Evolutionary conservation across 306 rosid genomes (phyloP).

Genomic region (Oemleria cerasiformis): DNA sequence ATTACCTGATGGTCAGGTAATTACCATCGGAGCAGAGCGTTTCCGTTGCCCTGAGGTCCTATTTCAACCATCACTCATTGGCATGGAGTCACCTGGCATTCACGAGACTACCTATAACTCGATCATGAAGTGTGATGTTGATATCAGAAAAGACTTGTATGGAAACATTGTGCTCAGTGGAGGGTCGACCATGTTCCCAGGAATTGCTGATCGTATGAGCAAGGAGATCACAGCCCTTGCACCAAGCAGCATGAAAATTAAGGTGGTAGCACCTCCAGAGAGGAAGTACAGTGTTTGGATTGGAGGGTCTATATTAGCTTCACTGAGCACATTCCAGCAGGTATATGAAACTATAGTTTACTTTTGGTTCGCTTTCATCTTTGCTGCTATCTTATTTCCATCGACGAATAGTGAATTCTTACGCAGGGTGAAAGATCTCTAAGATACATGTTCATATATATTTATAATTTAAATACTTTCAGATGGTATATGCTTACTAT

Average conservation of each 20-base stretch:
- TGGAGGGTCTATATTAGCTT: constrained; percentile 45
- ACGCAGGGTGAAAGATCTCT: not conserved
- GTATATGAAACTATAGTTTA: constrained; percentile 8
- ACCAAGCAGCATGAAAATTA: constrained; percentile 42
- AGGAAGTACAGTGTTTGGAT: constrained; percentile 47
- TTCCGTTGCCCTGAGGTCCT: constrained; percentile 45
- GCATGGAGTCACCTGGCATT: constrained; percentile 44
- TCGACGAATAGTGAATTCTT: not conserved
- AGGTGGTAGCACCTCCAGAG: constrained; percentile 43
- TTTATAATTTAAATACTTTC: not conserved
- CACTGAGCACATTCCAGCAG: constrained; percentile 48
- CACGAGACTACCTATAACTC: constrained; percentile 44
- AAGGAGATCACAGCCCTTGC: constrained; percentile 47
- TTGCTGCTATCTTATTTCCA: too few relatives aligned
- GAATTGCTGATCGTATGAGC: constrained; percentile 46
- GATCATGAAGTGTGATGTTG: constrained; percentile 41
- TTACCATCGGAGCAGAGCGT: constrained; percentile 43
- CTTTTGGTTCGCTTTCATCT: not conserved
- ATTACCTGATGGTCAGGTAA: constrained; percentile 42
- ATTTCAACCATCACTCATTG: constrained; percentile 42
- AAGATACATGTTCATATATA: not conserved
- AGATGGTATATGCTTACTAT: not conserved
- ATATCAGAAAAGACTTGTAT: constrained; percentile 41
- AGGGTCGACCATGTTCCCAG: constrained; percentile 47
- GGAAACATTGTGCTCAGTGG: constrained; percentile 45